Evolutionary conservation across 2,329 filamentous ascomycete genomes (phyloP).

Genomic region (Monosporascus sp.): DNA sequence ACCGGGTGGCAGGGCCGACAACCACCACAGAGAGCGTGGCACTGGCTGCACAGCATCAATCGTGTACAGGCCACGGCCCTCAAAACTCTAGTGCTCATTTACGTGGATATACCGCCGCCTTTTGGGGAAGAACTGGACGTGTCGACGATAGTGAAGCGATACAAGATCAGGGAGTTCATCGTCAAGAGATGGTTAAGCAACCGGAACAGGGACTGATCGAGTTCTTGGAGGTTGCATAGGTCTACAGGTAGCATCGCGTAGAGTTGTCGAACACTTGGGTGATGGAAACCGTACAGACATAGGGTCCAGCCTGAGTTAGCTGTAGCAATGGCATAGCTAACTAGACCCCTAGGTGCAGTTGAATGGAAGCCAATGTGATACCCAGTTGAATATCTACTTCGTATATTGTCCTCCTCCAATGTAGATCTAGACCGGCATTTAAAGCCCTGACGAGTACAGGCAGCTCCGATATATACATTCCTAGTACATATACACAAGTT

Average conservation of each 20-base stretch:
- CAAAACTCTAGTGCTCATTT: conserved; percentile 84
- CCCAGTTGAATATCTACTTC: not conserved
- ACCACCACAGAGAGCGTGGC: conserved; percentile 56
- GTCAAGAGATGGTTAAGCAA: conserved; percentile 82
- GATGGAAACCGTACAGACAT: not conserved
- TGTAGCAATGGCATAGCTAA: not conserved
- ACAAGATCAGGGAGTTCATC: conserved; percentile 74
- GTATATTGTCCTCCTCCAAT: too few species aligned
- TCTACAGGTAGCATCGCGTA: conserved; percentile 8
- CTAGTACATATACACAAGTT: too few species aligned
- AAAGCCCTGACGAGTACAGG: too few species aligned
- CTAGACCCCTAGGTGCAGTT: not conserved
- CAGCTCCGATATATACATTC: too few species aligned
- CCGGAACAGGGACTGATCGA: conserved; percentile 47
- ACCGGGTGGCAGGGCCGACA: conserved; percentile 62
- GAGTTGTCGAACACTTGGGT: conserved; percentile 2
- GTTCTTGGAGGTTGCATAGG: not conserved
- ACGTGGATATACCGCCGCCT: conserved; percentile 83
- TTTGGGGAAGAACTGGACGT: conserved; percentile 50
- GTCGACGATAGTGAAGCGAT: conserved; percentile 58
- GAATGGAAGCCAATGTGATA: not conserved
- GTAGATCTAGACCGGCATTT: too few species aligned
- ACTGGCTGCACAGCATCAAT: conserved; percentile 84
- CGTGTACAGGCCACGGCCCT: conserved; percentile 83
- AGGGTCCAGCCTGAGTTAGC: not conserved